Percentiles rank a stretch among this genome's conserved stretches.
These are phyloP conservation scores for Colletotrichum cordylinicola DNA, from an alignment of 2,329 filamentous ascomycete genomes.

Conservation along the genomic window DNA sequence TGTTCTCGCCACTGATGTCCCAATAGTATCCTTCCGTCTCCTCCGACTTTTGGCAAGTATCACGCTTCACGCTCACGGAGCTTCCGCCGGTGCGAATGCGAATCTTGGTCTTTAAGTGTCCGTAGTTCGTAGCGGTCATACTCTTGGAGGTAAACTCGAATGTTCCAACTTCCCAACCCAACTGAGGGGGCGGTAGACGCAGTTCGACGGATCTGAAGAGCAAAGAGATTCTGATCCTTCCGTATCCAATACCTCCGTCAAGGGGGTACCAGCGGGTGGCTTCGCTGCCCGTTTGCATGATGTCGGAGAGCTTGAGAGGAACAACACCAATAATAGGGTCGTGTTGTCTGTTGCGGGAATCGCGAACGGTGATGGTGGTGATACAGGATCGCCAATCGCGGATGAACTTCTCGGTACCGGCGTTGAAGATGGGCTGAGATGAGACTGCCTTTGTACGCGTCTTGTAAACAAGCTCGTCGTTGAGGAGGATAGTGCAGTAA, in stretches of 20 bases:
- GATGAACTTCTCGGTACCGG: conserved; percentile 90
- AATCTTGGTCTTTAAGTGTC: conserved; percentile 74
- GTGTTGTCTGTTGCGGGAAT: conserved; percentile 88
- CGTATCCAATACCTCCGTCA: conserved; percentile 91
- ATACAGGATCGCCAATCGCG: conserved; percentile 92
- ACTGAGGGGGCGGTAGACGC: conserved; percentile 79
- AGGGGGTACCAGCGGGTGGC: conserved; percentile 94
- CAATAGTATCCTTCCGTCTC: conserved; percentile 60
- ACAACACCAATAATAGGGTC: conserved; percentile 95
- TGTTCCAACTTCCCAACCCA: conserved; percentile 95
- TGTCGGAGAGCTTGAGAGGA: conserved; percentile 83
- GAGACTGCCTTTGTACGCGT: conserved; percentile 94
- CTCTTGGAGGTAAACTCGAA: conserved; percentile 83
- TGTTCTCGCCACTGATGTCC: conserved; percentile 50
- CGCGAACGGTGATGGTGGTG: conserved; percentile 86
- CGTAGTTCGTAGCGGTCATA: conserved; percentile 70
- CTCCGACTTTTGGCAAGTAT: conserved; percentile 63
- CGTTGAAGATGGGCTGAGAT: conserved; percentile 96
- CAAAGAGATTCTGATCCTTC: conserved; percentile 85
- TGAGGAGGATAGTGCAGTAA: conserved; percentile 91
- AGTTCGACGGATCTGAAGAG: conserved; percentile 91
- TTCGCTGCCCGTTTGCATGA: conserved; percentile 88
- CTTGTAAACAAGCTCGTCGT: conserved; percentile 89
- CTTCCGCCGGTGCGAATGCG: conserved; percentile 85
- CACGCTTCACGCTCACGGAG: conserved; percentile 70